Evolutionary conservation across 106 monocot species (phyloP).

Genomic region (Platanthera guangdongensis): DNA sequence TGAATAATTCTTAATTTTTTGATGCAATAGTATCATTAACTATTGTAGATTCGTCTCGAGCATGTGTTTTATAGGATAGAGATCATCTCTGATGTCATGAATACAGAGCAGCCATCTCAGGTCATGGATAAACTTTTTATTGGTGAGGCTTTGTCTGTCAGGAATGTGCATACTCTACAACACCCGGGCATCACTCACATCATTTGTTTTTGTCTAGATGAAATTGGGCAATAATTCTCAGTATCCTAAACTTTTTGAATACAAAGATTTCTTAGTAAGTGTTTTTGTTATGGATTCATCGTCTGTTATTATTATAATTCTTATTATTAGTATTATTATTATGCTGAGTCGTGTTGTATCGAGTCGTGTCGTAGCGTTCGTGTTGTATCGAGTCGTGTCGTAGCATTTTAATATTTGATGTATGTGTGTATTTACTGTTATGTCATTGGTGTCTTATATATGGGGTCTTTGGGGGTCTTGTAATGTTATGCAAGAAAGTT

Average conservation of each 20-base stretch:
- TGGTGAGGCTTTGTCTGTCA: slow-evolving; percentile 81
- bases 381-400: too few species aligned
- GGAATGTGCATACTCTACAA: slow-evolving; percentile 67
- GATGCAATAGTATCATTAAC: background rate
- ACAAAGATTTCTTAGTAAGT: slow-evolving; percentile 86
- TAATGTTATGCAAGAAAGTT: too few species aligned
- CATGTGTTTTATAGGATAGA: slow-evolving; percentile 87
- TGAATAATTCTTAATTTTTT: background rate
- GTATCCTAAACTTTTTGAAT: slow-evolving; percentile 75
- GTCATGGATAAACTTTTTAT: slow-evolving; percentile 69
- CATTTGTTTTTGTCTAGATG: slow-evolving; percentile 85
- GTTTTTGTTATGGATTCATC: too few species aligned
- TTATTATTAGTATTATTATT: too few species aligned
- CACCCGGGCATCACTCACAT: slow-evolving; percentile 86
- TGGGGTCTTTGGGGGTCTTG: too few species aligned
- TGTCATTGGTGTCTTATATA: too few species aligned
- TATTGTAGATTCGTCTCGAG: slow-evolving; percentile 76
- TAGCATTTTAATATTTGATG: too few species aligned
- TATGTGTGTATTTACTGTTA: too few species aligned
- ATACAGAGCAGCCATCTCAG: slow-evolving; percentile 71
- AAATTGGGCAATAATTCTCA: slow-evolving; percentile 97
- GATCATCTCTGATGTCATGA: slow-evolving; percentile 76
- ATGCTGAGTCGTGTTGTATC: too few species aligned
- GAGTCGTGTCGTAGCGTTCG: too few species aligned
- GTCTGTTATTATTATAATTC: too few species aligned